Percentiles rank a stretch among this genome's conserved stretches.
Conservation (phyloP, 371 early-diverging fungal genomes). For the Encephalitozoon cuniculi region DNA sequence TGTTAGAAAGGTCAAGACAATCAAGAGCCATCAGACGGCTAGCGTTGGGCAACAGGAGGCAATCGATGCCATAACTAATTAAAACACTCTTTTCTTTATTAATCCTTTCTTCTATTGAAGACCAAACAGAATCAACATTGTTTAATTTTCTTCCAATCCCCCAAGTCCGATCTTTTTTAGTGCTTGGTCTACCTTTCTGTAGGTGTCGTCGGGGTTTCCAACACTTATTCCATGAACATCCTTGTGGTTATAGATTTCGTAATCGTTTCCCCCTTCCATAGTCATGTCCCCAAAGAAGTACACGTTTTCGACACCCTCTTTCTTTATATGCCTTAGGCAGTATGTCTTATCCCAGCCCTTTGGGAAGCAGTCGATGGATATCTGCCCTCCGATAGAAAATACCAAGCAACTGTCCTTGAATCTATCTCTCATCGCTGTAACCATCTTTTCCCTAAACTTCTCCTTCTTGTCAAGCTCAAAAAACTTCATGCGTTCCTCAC, state of each 20-base stretch:
- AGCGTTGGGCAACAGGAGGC: background rate
- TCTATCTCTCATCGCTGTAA: slow-evolving; percentile 70
- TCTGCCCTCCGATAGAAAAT: slow-evolving; percentile 96
- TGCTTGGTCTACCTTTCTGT: slow-evolving; percentile 70
- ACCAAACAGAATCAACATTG: background rate
- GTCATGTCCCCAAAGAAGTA: slow-evolving; percentile 99
- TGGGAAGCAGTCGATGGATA: slow-evolving; percentile 98
- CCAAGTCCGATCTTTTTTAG: slow-evolving; percentile 38
- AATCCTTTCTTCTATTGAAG: too few species aligned
- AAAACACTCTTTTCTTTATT: background rate
- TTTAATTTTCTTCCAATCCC: background rate
- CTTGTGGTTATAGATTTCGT: slow-evolving; percentile 82
- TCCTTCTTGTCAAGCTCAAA: slow-evolving; percentile 74
- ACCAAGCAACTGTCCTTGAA: slow-evolving; percentile 78
- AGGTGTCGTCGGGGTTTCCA: slow-evolving; percentile 77
- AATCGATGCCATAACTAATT: background rate
- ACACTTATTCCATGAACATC: slow-evolving; percentile 78
- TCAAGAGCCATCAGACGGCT: slow-evolving; percentile 64
- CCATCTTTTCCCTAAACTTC: slow-evolving; percentile 68
- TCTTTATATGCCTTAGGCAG: slow-evolving; percentile 79
- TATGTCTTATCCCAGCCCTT: slow-evolving; percentile 90
- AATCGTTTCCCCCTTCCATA: slow-evolving; percentile 92
- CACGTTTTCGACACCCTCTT: slow-evolving; percentile 75
- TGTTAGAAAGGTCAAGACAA: slow-evolving; percentile 96
- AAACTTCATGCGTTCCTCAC: slow-evolving; percentile 80